A percentile compares a stretch with the other conserved stretches of the same genome.
phyloP scores from a whole-genome alignment of 2,329 filamentous ascomycete genomes.

The Arthrocladium fulminans region DNA sequence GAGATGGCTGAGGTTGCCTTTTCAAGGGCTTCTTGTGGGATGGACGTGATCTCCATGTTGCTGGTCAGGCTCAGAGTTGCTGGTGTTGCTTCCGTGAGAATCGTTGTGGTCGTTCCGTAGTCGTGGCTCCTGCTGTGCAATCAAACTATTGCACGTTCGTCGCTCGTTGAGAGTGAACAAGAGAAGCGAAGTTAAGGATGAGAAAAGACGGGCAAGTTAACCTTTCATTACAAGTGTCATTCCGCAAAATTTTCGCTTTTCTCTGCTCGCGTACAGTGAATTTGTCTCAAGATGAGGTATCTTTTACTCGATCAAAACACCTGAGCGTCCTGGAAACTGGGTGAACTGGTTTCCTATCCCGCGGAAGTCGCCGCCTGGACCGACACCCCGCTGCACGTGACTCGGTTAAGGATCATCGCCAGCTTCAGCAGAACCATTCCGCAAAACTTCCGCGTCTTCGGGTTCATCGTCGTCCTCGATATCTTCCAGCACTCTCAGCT shows the following conservation, averaged over 20 bases:
- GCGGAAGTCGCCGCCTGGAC: not conserved
- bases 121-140: not conserved
- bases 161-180: not conserved
- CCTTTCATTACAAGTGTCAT: too few species aligned
- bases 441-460: not conserved
- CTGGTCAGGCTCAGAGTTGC: not conserved
- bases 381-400: not conserved
- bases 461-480: slow-evolving; percentile 5
- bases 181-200: not conserved
- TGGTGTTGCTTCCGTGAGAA: not conserved
- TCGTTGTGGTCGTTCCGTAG: not conserved
- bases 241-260: not conserved
- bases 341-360: not conserved
- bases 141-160: not conserved
- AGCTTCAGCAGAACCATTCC: not conserved
- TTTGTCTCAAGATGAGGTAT: not conserved
- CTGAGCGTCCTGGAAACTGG: not conserved
- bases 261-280: not conserved
- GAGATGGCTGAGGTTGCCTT: slow-evolving; percentile 21
- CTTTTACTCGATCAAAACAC: slow-evolving; percentile 1
- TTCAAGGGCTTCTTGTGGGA: slow-evolving; percentile 9
- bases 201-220: not conserved
- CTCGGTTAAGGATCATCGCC: not conserved
- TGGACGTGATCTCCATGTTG: not conserved
- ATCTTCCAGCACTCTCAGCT: slow-evolving; percentile 1